These are phyloP conservation scores for Acanthochlamys bracteata DNA, from an alignment of 106 monocot genomes.

Conservation along the genomic window DNA sequence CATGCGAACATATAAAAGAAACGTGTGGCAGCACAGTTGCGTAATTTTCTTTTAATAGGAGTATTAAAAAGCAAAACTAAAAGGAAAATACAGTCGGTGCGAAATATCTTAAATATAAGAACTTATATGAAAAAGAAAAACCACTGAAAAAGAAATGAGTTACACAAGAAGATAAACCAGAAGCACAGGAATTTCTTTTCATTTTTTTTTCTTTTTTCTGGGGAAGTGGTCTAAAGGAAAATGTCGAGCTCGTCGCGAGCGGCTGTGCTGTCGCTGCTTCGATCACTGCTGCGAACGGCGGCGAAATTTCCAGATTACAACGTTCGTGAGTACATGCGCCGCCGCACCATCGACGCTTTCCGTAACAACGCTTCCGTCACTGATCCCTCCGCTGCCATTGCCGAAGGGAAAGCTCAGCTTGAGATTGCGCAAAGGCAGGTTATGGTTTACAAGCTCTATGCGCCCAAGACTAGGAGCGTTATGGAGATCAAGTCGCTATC, in stretches of 20 bases:
- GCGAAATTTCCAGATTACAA: slow-evolving; percentile 83
- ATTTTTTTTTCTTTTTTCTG: no score
- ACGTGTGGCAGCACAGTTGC: no score
- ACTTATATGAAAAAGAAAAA: no score
- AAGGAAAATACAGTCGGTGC: no score
- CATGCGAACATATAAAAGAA: no score
- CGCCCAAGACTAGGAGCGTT: slow-evolving; percentile 71
- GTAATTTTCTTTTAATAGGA: no score
- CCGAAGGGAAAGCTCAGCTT: slow-evolving; percentile 57
- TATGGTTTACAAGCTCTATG: slow-evolving; percentile 71
- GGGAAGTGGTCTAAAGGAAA: no score
- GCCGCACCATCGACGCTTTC: slow-evolving; percentile 57
- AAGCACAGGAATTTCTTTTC: no score
- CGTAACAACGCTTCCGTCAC: slow-evolving; percentile 42
- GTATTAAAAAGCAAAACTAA: no score
- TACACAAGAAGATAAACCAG: no score
- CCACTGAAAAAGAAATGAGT: no score
- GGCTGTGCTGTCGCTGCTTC: slow-evolving; percentile 48
- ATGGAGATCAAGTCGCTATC: slow-evolving; percentile 56
- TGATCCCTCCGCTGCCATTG: slow-evolving; percentile 40
- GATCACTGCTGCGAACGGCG: slow-evolving; percentile 65
- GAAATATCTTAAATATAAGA: no score
- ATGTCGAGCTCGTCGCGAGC: slow-evolving; percentile 20
- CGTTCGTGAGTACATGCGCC: slow-evolving; percentile 63
- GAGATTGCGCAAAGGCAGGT: slow-evolving; percentile 68